Evolutionary conservation across 371 early-diverging fungal genomes (phyloP).

Genomic region (Syncephalastrum racemosum): DNA sequence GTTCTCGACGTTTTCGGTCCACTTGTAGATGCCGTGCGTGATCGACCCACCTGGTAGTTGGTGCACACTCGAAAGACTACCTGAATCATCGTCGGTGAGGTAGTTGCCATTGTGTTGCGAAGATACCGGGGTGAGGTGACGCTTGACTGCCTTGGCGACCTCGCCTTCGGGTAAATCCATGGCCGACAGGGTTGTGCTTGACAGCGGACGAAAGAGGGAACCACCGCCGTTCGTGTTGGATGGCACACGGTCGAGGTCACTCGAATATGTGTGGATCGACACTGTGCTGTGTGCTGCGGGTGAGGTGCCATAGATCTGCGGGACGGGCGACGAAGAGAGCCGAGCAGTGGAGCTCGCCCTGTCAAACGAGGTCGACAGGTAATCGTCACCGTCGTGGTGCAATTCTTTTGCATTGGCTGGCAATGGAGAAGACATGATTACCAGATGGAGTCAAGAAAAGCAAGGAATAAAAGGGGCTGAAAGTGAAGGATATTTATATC

Average conservation of each 20-base stretch:
- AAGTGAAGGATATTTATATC: too few relatives aligned
- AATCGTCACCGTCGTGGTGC: constrained; percentile 15
- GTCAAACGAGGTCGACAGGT: constrained; percentile 32
- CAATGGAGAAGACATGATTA: constrained; percentile 43
- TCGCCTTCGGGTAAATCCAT: constrained; percentile 43
- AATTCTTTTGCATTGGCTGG: constrained; percentile 49
- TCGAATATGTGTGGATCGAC: background rate
- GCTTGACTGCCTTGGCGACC: constrained; percentile 44
- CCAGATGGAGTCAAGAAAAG: background rate
- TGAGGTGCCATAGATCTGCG: background rate
- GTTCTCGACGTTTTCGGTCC: constrained; percentile 49
- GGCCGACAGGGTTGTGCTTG: constrained; percentile 24
- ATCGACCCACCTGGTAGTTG: constrained; percentile 54
- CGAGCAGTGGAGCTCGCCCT: constrained; percentile 12
- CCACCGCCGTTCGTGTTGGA: constrained; percentile 6
- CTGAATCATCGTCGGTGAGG: too few relatives aligned
- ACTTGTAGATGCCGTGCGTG: constrained; percentile 64
- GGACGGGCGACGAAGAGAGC: constrained; percentile 1
- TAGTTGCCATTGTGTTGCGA: too few relatives aligned
- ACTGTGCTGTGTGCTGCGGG: background rate
- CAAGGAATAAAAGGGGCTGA: too few relatives aligned
- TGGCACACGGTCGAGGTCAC: constrained; percentile 5
- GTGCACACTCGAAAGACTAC: constrained; percentile 27
- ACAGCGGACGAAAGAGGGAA: constrained; percentile 15
- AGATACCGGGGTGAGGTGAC: constrained; percentile 23